Conservation (phyloP, 106 monocot genomes). For the Iris macrosiphon region DNA sequence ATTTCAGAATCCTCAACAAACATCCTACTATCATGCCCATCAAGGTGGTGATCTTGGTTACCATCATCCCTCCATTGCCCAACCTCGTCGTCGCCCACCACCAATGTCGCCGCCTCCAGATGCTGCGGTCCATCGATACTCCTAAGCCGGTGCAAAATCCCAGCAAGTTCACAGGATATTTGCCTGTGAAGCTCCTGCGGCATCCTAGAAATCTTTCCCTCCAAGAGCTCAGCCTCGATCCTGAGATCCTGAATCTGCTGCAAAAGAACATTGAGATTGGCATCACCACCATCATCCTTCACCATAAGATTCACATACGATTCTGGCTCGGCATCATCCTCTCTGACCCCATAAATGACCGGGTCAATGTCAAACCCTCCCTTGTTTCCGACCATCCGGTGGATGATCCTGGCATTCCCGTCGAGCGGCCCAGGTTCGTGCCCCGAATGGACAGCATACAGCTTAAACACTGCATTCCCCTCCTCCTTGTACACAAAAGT, state of each 20-base stretch:
- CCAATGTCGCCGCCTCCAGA: constrained; percentile 40
- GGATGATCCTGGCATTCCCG: constrained; percentile 95
- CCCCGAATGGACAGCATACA: constrained; percentile 93
- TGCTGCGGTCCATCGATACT: constrained; percentile 27
- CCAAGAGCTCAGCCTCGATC: constrained; percentile 40
- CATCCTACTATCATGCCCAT: constrained; percentile 39
- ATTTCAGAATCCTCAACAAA: constrained; percentile 56
- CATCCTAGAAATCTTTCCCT: constrained; percentile 65
- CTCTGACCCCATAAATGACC: constrained; percentile 66
- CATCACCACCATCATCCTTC: constrained; percentile 35
- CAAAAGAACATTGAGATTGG: constrained; percentile 32
- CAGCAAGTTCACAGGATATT: constrained; percentile 36
- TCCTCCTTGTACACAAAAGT: constrained; percentile 95
- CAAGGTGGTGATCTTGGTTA: constrained; percentile 27
- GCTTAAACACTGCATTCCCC: constrained; percentile 90
- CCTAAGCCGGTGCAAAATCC: constrained; percentile 63
- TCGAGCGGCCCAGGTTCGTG: constrained; percentile 93
- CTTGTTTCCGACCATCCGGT: constrained; percentile 73
- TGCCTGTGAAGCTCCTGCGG: constrained; percentile 32
- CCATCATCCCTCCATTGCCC: constrained; percentile 46
- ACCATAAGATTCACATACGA: constrained; percentile 36
- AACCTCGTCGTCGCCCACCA: constrained; percentile 42
- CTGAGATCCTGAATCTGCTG: constrained; percentile 70
- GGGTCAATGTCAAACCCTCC: constrained; percentile 61
- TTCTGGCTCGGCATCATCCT: constrained; percentile 65